Evolutionary conservation across 2,329 filamentous ascomycete species (phyloP), one percentile per base, ranked within the genome.

Genomic region (Sclerotinia trifoliorum): DNA sequence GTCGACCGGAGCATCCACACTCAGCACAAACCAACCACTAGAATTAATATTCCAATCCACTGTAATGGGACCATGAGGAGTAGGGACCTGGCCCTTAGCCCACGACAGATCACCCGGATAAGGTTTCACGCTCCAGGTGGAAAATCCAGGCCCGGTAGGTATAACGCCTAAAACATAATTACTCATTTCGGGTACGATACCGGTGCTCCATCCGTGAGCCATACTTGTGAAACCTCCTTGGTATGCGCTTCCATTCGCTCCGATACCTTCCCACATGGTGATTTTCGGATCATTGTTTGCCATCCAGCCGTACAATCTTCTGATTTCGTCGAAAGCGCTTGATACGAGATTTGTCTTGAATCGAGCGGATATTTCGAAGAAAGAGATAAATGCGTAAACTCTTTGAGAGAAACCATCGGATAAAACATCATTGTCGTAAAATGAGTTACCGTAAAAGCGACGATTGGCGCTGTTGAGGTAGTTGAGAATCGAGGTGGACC

Each of bases 201-300:
- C 83, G 1, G 83, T 84, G 3, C 79, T 80, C 83, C 83, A 85
- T 0, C 81, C 83, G 66, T 85, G 83, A 0, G 83, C 80, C 75
- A 83, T 80, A 24, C 81, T 83, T 21, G 82, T 85, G 68, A 80
- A 84, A 0, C 74, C 79, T 1, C 74, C 79, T 72, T 84, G 79
- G 69, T 85, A 85, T 39, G 80, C 76, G 2, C 62, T 63, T 0
- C 83, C 83, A 26, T 75, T 74, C 0, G 74, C 71, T 1, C 82
- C 83, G 62, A 85, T 81, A 0, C 83, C 83, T 72, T 85, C 83
- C 83, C 83, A 85, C 70, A 80, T 79, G 4, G 83, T 85, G 19
- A 81, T 73, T 0, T 77, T 77, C 0, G 83, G 83, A 70, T 85
- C 83, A 13, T 80, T 77, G 0, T 71, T 70, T 3, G 80, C 75